phyloP scores from a whole-genome alignment of 768 basidiomycete species.

The Russula virescens region DNA sequence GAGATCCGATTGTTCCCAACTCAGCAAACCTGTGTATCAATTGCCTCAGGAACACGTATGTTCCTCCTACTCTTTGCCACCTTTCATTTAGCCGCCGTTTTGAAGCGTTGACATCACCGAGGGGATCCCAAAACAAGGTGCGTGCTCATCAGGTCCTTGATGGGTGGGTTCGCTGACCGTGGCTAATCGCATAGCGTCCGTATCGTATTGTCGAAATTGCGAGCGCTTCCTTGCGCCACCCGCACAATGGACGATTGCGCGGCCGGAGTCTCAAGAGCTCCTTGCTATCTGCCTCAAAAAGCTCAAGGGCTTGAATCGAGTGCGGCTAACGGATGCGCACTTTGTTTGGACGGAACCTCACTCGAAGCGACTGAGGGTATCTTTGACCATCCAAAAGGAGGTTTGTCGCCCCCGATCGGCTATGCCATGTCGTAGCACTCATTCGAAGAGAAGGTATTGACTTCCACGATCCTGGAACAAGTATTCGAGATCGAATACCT shows the following conservation, averaged over 20 bases:
- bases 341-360: conserved; percentile 99
- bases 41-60: conserved; percentile 83
- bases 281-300: conserved; percentile 93
- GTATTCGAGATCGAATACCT: conserved; percentile 95
- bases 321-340: conserved; percentile 94
- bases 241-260: conserved; percentile 74
- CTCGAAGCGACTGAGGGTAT: conserved; percentile 86
- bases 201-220: conserved; percentile 93
- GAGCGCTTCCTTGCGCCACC: conserved; percentile 94
- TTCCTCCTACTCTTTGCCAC: conserved; percentile 4
- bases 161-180: background rate
- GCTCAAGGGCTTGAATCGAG: conserved; percentile 89
- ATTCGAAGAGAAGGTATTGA: conserved; percentile 57
- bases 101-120: conserved; percentile 92
- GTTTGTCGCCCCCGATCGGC: conserved; percentile 37
- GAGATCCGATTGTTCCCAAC: conserved; percentile 84
- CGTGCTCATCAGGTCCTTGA: conserved; percentile 25
- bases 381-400: conserved; percentile 98
- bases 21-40: conserved; percentile 88
- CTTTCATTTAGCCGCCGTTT: background rate
- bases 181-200: conserved; percentile 49
- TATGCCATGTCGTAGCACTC: background rate
- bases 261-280: conserved; percentile 88
- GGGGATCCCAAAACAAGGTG: conserved; percentile 93
- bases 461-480: conserved; percentile 94